phyloP scores from a whole-genome alignment of 2,329 filamentous ascomycete species.

The Dactylellina cionopaga region DNA sequence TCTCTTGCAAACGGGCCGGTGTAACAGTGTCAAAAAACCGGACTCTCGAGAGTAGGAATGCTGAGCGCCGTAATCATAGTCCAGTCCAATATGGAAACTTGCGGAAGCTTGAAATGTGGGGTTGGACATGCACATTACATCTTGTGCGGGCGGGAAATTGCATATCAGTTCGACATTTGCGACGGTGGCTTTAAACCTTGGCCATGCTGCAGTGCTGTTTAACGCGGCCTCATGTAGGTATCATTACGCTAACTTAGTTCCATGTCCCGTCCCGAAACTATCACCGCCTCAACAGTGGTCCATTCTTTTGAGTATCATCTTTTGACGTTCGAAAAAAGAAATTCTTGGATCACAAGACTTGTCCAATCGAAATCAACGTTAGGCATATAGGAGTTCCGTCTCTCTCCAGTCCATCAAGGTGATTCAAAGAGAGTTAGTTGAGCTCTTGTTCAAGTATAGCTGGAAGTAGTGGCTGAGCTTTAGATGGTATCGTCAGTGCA shows the following conservation, averaged over 20 bases:
- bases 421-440: conserved; percentile 33
- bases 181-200: conserved; percentile 22
- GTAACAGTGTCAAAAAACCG: conserved; percentile 6
- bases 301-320: neutral
- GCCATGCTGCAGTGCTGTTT: conserved; percentile 27
- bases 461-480: no score
- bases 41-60: no score
- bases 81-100: neutral
- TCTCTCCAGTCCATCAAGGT: conserved; percentile 23
- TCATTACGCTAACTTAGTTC: conserved; percentile 21
- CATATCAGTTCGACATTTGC: conserved; percentile 37
- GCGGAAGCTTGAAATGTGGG: conserved; percentile 13
- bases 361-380: conserved; percentile 7
- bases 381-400: conserved; percentile 18
- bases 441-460: conserved; percentile 7
- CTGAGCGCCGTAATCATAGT: no score
- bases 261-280: conserved; percentile 23
- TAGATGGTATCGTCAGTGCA: no score
- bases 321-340: conserved; percentile 35
- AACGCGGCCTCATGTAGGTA: conserved; percentile 28
- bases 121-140: conserved; percentile 2
- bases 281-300: conserved; percentile 19
- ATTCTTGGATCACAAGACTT: conserved; percentile 37
- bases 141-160: conserved; percentile 16
- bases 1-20: conserved; percentile 11